Conservation (phyloP, 257 asterid genomes). For the Schizonepeta tenuifolia region DNA sequence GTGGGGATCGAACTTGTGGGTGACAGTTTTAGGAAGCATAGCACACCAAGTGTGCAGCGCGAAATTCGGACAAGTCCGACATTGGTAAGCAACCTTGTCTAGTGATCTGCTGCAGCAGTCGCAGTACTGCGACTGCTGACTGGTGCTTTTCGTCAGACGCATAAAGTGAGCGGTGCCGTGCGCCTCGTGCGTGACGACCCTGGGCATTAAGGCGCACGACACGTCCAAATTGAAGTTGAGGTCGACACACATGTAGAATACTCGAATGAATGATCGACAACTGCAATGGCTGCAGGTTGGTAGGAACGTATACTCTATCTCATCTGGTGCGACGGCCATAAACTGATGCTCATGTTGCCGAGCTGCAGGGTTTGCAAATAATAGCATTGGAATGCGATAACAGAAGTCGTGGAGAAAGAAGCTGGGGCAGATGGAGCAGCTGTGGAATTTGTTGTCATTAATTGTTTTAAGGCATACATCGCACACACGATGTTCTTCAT, state of each 20-base stretch:
- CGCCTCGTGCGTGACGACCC: not conserved
- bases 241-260: not conserved
- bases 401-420: not conserved
- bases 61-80: not conserved
- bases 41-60: constrained; percentile 2
- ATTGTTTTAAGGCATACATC: not conserved
- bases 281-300: not conserved
- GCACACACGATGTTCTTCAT: not conserved
- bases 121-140: not conserved
- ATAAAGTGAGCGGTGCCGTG: not conserved
- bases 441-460: not conserved
- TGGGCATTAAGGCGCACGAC: not conserved
- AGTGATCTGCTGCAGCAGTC: not conserved
- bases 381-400: not conserved
- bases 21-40: not conserved
- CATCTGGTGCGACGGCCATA: too few species aligned
- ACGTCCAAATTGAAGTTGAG: not conserved
- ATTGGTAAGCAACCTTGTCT: not conserved
- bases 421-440: not conserved
- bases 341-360: too few species aligned
- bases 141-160: not conserved
- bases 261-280: not conserved
- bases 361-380: not conserved
- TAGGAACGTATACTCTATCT: too few species aligned
- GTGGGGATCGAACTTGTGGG: constrained; percentile 6